Evolutionary conservation across 2,329 filamentous ascomycete species (phyloP).

Genomic region (Colletotrichum sp.): DNA sequence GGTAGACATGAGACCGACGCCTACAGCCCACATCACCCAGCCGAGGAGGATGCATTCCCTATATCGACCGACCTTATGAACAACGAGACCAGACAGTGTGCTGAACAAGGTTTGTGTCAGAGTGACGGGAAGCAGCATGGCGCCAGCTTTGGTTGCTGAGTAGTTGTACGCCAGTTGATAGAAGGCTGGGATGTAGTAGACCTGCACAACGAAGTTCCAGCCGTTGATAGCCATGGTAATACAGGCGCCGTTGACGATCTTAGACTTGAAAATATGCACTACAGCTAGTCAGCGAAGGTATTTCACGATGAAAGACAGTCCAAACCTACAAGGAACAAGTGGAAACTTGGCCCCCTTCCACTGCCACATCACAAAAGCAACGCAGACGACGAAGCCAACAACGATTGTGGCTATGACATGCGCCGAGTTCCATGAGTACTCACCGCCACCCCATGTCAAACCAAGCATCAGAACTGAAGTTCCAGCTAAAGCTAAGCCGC

Average conservation of each 20-base stretch:
- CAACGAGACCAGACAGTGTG: conserved; percentile 55
- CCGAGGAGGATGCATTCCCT: conserved; percentile 59
- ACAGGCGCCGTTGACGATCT: conserved; percentile 59
- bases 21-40: conserved; percentile 56
- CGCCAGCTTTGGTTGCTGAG: conserved; percentile 44
- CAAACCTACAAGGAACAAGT: conserved; percentile 49
- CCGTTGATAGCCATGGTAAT: conserved; percentile 64
- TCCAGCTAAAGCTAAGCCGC: conserved; percentile 40
- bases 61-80: conserved; percentile 58
- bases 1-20: conserved; percentile 58
- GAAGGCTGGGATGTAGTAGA: conserved; percentile 53
- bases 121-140: conserved; percentile 46
- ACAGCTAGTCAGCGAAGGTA: conserved; percentile 25
- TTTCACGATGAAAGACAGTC: neutral
- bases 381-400: conserved; percentile 41
- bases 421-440: conserved; percentile 60
- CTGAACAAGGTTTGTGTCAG: conserved; percentile 51
- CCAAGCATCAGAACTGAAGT: conserved; percentile 53
- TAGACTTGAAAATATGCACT: conserved; percentile 58
- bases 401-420: conserved; percentile 61
- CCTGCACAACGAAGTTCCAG: conserved; percentile 64
- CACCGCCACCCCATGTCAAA: conserved; percentile 64
- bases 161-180: conserved; percentile 52
- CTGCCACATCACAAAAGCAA: conserved; percentile 57
- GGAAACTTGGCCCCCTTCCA: conserved; percentile 53